A percentile compares a stretch with the other conserved stretches of the same genome.
phyloP scores from a whole-genome alignment of 2,329 filamentous ascomycete genomes.

The Zasmidium cellare region DNA sequence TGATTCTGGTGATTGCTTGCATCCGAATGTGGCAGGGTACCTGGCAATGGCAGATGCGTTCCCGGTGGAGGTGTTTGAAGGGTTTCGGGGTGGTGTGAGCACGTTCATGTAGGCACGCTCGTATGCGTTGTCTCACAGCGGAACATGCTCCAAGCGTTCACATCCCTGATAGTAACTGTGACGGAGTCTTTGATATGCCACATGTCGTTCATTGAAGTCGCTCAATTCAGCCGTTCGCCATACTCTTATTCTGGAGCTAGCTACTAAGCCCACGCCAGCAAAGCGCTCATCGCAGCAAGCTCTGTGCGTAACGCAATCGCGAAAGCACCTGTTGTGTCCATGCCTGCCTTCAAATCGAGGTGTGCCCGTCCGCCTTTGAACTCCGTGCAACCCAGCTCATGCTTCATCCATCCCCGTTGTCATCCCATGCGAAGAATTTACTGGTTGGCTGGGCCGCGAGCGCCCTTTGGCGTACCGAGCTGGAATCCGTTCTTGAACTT shows the following conservation, averaged over 20 bases:
- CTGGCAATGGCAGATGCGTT: conserved; percentile 60
- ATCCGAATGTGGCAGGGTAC: conserved; percentile 62
- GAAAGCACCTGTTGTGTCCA: neutral
- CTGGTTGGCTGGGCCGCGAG: conserved; percentile 57
- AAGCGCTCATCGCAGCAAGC: neutral
- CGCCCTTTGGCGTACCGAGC: conserved; percentile 80
- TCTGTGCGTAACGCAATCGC: neutral
- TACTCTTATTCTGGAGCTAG: conserved; percentile 1
- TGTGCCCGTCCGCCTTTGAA: conserved; percentile 14
- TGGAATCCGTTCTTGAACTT: conserved; percentile 99
- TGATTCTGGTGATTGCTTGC: conserved; percentile 65
- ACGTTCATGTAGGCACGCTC: conserved; percentile 11
- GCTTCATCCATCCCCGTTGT: conserved; percentile 14
- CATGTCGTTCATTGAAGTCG: conserved; percentile 6
- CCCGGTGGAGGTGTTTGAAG: conserved; percentile 55
- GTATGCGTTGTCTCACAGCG: too few relatives aligned
- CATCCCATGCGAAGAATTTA: neutral
- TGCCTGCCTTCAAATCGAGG: neutral
- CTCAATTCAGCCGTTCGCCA: conserved; percentile 16
- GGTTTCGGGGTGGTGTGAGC: conserved; percentile 26
- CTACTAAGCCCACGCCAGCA: conserved; percentile 2
- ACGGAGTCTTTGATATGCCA: neutral
- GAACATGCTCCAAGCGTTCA: too few relatives aligned
- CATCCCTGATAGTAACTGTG: too few relatives aligned
- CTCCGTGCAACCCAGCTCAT: conserved; percentile 23